Conservation (phyloP, 2,329 filamentous ascomycete genomes). For the Rhinocladiella mackenziei region DNA sequence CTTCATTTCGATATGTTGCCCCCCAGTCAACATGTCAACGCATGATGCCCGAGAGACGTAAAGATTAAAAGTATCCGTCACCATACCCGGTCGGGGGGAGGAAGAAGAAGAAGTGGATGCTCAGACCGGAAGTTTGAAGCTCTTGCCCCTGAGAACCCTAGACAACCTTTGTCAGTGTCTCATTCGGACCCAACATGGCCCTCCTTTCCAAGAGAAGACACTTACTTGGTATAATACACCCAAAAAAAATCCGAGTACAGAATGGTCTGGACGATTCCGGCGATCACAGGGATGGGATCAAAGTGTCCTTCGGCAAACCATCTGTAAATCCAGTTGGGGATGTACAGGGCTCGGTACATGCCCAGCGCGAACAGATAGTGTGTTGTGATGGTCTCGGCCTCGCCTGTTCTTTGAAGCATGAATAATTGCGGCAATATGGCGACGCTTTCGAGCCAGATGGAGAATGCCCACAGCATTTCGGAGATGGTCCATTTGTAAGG, state of each 20-base stretch:
- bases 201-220: slow-evolving; percentile 16
- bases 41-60: too few species aligned
- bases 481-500: slow-evolving; percentile 77
- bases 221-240: slow-evolving; percentile 94
- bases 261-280: slow-evolving; percentile 87
- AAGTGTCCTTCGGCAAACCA: slow-evolving; percentile 76
- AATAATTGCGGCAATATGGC: slow-evolving; percentile 97
- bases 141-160: slow-evolving; percentile 75
- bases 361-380: slow-evolving; percentile 96
- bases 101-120: background rate
- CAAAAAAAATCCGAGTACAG: slow-evolving; percentile 99
- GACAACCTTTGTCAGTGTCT: background rate
- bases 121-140: slow-evolving; percentile 80
- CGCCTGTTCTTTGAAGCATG: slow-evolving; percentile 94
- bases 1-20: too few species aligned
- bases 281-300: slow-evolving; percentile 82
- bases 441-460: slow-evolving; percentile 95
- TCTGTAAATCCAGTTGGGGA: slow-evolving; percentile 96
- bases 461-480: slow-evolving; percentile 93
- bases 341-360: slow-evolving; percentile 87
- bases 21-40: too few species aligned
- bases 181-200: background rate
- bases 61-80: too few species aligned
- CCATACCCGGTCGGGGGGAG: too few species aligned
- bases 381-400: slow-evolving; percentile 98